Conservation (phyloP, 257 asterid genomes). For the Solanum pimpinellifolium region DNA sequence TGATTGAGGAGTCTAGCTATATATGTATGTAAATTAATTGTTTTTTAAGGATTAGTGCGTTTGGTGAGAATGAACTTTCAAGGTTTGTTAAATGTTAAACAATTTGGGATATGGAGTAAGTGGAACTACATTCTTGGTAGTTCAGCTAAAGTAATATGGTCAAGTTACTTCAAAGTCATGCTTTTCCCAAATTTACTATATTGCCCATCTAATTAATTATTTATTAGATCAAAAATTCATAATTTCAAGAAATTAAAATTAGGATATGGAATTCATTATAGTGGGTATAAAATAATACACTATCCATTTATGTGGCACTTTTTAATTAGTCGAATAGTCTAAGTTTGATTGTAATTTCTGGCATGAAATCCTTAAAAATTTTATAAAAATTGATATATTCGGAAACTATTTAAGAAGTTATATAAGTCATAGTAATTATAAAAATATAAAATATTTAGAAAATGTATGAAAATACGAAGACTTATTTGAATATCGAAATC, state of each 20-base stretch:
- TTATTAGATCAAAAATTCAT: background rate
- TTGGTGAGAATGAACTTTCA: slow-evolving; percentile 19
- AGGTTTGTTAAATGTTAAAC: slow-evolving; percentile 11
- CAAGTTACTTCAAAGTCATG: background rate
- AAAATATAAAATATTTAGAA: too few species aligned
- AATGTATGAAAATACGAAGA: too few species aligned
- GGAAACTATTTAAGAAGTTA: too few species aligned
- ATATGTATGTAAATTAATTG: background rate
- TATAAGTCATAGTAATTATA: background rate
- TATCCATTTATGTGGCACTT: background rate
- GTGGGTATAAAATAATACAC: background rate
- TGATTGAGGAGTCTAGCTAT: background rate
- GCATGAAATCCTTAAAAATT: background rate
- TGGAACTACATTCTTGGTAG: slow-evolving; percentile 13
- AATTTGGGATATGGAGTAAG: slow-evolving; percentile 13
- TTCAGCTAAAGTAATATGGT: slow-evolving; percentile 16
- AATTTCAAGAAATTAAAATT: background rate
- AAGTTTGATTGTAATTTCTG: too few species aligned
- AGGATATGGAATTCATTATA: background rate
- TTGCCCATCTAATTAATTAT: background rate
- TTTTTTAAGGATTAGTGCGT: background rate
- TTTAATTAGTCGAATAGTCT: background rate
- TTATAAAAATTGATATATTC: too few species aligned
- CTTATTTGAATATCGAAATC: too few species aligned
- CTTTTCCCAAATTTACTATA: background rate